Percentiles rank a stretch among this genome's conserved stretches.
Evolutionary conservation across 495 filamentous ascomycete species (phyloP).

Genomic region (Tuber indicum): DNA sequence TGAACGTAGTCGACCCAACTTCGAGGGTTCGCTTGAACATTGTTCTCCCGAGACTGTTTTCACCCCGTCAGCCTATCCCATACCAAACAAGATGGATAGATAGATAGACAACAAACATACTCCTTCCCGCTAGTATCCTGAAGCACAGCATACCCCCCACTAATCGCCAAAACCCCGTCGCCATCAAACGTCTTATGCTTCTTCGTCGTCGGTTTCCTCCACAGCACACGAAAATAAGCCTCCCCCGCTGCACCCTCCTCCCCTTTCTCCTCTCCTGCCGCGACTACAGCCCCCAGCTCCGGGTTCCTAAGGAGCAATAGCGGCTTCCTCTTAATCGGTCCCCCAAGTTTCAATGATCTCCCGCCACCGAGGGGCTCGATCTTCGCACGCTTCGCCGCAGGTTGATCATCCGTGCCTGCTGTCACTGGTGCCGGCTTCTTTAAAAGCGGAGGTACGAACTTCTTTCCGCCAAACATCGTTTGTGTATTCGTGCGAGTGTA

Average conservation of each 20-base stretch:
- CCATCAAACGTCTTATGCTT: slow-evolving; percentile 87
- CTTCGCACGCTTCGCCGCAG: slow-evolving; percentile 14
- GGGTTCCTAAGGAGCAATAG: slow-evolving; percentile 46
- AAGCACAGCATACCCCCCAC: slow-evolving; percentile 55
- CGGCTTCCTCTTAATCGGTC: slow-evolving; percentile 43
- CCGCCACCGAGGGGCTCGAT: background rate
- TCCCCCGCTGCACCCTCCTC: slow-evolving; percentile 37
- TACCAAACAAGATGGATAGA: background rate
- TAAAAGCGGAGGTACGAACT: slow-evolving; percentile 38
- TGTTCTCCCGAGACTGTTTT: slow-evolving; percentile 47
- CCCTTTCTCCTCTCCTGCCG: background rate
- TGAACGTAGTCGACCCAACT: slow-evolving; percentile 56
- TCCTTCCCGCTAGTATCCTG: slow-evolving; percentile 62
- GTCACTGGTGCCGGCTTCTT: slow-evolving; percentile 10
- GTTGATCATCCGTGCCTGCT: slow-evolving; percentile 11
- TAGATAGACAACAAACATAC: slow-evolving; percentile 42
- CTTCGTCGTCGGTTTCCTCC: slow-evolving; percentile 69
- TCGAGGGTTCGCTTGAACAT: slow-evolving; percentile 53
- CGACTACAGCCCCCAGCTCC: background rate
- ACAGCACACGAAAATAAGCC: slow-evolving; percentile 62
- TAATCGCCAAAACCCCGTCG: slow-evolving; percentile 62
- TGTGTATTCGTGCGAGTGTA: background rate
- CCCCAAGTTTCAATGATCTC: background rate
- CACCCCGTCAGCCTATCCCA: background rate
- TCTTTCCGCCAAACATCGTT: slow-evolving; percentile 30